Evolutionary conservation across 495 filamentous ascomycete species (phyloP), one percentile per base, ranked within the genome.

Genomic region (Xylaria acuta): DNA sequence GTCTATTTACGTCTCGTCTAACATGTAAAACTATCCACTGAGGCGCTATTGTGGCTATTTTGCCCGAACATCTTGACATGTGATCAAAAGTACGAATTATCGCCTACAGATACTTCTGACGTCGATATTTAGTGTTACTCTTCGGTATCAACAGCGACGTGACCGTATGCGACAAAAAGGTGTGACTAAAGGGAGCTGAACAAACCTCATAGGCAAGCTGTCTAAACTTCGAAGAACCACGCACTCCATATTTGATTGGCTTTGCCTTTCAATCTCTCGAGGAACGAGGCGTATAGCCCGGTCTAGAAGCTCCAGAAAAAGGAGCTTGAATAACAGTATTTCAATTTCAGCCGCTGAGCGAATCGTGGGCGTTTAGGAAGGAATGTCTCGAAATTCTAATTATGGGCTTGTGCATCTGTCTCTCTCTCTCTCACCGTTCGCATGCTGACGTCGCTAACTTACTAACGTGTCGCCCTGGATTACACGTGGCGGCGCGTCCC

Each of bases 371-470:
- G 30, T 18, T 38, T 5, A 2, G 22, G 25, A 62, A 56, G 53
- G 56, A 54, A 38, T 27, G 27, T 49, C 40, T 70, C 41, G 8
- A 40, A 32, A 32, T 70, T 62, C 67, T 70, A 70, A 70, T 49
- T 70, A 70, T 70, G 54, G 65, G 41, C 18, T 47, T 25, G 27
- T 16, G 18, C 34, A 11, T n/a, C n/a, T 63, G 7, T 47, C 1
- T 12, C 1, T 47, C 43, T 20, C 12, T 56, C 36, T 56, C 49
- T 54, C 65, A 43, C 49, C 65, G 49, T 56, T 12, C 22, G 47
- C 7, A 36, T 43, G 34, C 34, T 64, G 38, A 64, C 38, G 22
- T 18, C 47, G 65, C 65, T 27, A 22, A 43, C 34, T n/a, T 22
- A 22, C 34, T 41, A 53, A 49, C 22, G 14, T 64, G 25, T n/a